A percentile compares a stretch with the other conserved stretches of the same genome.
Conservation (phyloP, 768 basidiomycete species). For the Stropharia rugosoannulata region DNA sequence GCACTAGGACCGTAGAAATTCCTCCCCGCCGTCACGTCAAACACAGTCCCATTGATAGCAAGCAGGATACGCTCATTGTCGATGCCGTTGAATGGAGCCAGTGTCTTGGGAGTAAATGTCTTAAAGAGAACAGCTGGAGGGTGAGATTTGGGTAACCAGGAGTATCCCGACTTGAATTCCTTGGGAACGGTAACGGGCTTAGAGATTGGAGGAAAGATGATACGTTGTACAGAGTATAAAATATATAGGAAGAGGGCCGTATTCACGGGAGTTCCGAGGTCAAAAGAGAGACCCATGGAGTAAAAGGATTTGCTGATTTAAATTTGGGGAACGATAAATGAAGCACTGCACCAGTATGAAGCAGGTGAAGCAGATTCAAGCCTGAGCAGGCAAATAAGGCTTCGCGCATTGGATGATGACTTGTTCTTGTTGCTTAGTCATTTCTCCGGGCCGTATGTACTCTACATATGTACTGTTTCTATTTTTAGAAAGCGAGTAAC, state of each 20-base stretch:
- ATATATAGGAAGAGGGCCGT: conserved; percentile 78
- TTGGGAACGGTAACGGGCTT: conserved; percentile 49
- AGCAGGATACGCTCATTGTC: conserved; percentile 76
- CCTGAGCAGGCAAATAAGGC: too few species aligned
- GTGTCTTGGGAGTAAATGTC: conserved; percentile 76
- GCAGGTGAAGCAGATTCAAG: neutral
- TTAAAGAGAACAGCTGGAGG: conserved; percentile 76
- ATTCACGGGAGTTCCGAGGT: conserved; percentile 75
- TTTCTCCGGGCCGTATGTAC: too few species aligned
- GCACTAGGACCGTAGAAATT: conserved; percentile 95
- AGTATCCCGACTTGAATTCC: conserved; percentile 83
- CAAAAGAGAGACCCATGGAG: conserved; percentile 39
- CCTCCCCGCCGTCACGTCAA: conserved; percentile 87
- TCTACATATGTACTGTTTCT: too few species aligned
- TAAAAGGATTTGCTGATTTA: neutral
- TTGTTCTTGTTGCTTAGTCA: too few species aligned
- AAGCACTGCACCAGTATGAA: neutral
- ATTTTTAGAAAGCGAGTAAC: too few species aligned
- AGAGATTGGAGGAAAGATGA: conserved; percentile 68
- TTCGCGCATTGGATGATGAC: too few species aligned
- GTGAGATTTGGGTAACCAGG: conserved; percentile 88
- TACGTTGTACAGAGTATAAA: conserved; percentile 70
- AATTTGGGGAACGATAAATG: neutral
- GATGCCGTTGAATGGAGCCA: conserved; percentile 64
- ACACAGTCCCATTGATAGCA: conserved; percentile 83